phyloP scores from a whole-genome alignment of 352 stramenopile genomes.

The Blastocystis sp. region DNA sequence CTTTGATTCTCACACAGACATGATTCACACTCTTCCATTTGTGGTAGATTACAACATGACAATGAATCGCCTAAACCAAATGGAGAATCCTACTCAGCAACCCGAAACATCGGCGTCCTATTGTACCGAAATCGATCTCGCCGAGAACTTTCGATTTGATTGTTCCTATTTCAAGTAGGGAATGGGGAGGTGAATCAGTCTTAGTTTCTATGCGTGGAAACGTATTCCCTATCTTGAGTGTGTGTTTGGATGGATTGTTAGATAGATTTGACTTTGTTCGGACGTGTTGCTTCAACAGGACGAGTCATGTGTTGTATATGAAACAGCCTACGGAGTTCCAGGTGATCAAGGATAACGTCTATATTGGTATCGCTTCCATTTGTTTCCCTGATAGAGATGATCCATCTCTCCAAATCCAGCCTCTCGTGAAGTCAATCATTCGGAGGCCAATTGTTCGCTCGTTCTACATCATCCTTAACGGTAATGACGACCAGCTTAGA shows the following conservation, averaged over 20 bases:
- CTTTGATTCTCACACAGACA: background rate
- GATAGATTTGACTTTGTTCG: background rate
- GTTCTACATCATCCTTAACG: conserved; percentile 15
- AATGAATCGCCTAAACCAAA: background rate
- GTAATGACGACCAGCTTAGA: background rate
- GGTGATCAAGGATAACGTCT: background rate
- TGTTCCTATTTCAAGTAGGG: background rate
- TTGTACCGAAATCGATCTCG: background rate
- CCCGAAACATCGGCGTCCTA: background rate
- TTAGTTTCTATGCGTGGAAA: background rate
- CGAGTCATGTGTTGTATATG: background rate
- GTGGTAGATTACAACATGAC: background rate
- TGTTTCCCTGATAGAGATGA: background rate
- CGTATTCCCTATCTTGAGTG: background rate
- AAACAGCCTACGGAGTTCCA: background rate
- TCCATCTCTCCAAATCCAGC: background rate
- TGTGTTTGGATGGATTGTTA: background rate
- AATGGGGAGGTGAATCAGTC: background rate
- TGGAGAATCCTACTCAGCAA: background rate
- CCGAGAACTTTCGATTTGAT: background rate
- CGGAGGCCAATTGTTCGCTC: background rate
- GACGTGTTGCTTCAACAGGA: background rate
- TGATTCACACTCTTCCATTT: background rate
- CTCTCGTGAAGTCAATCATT: background rate
- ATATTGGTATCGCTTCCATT: background rate